Evolutionary conservation across 805 yeast species (phyloP).

Genomic region (Yarrowia porcina): DNA sequence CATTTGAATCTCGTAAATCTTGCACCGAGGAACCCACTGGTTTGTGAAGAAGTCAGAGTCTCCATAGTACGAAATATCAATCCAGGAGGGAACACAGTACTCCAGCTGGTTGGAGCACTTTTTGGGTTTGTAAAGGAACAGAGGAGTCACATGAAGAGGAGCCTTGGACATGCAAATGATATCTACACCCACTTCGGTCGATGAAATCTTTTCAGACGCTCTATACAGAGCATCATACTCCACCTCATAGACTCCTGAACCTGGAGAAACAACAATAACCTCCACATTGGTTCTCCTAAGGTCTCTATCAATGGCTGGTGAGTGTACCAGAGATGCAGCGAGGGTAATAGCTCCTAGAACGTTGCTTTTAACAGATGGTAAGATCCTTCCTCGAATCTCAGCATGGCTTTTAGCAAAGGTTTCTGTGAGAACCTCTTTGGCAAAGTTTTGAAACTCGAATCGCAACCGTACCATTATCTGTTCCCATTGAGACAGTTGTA

Average conservation of each 20-base stretch:
- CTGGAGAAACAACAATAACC: constrained; percentile 82
- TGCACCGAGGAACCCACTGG: constrained; percentile 89
- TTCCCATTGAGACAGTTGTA: constrained; percentile 82
- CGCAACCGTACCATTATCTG: constrained; percentile 85
- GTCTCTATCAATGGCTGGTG: constrained; percentile 80
- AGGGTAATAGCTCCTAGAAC: constrained; percentile 81
- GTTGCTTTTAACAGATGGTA: constrained; percentile 89
- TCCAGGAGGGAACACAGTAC: constrained; percentile 91
- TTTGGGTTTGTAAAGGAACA: constrained; percentile 56
- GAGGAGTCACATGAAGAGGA: constrained; percentile 88
- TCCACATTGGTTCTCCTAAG: constrained; percentile 89
- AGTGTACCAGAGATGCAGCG: constrained; percentile 71
- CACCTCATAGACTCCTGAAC: constrained; percentile 90
- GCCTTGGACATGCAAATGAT: constrained; percentile 84
- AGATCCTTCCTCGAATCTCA: constrained; percentile 56
- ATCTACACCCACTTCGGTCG: constrained; percentile 83
- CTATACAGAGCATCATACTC: constrained; percentile 71
- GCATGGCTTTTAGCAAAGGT: constrained; percentile 39
- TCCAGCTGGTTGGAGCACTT: constrained; percentile 30
- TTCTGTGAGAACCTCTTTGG: constrained; percentile 63
- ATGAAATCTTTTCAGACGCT: constrained; percentile 70
- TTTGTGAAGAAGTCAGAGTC: constrained; percentile 47
- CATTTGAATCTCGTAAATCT: constrained; percentile 94
- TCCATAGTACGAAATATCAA: constrained; percentile 88
- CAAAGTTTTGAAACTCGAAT: constrained; percentile 78